phyloP scores from a whole-genome alignment of 1,284 basidiomycete species.

The Ceratobasidium sp. region DNA sequence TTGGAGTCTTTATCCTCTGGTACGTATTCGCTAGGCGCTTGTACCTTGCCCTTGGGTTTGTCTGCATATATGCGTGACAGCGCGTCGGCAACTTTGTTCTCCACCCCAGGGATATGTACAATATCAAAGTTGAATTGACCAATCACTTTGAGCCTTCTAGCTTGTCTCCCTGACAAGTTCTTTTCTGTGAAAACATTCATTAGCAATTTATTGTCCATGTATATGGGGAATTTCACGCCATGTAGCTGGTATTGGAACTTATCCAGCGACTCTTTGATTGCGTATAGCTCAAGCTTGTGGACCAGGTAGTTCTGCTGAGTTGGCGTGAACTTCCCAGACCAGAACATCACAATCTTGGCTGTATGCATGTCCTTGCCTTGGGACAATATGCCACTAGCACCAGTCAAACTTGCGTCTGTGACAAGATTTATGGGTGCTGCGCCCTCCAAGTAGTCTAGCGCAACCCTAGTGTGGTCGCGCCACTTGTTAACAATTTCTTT shows the following conservation, averaged over 20 bases:
- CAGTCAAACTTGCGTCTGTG: constrained; percentile 52
- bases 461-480: constrained; percentile 51
- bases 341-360: constrained; percentile 55
- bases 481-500: constrained; percentile 53
- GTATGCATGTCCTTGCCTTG: constrained; percentile 52
- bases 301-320: constrained; percentile 62
- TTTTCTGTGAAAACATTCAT: constrained; percentile 57
- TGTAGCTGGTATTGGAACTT: constrained; percentile 60
- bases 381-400: constrained; percentile 51
- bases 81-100: too few species aligned
- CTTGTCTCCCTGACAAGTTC: constrained; percentile 53
- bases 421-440: constrained; percentile 26
- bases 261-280: constrained; percentile 59
- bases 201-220: constrained; percentile 59
- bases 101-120: too few species aligned
- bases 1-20: too few species aligned
- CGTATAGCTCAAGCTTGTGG: constrained; percentile 61
- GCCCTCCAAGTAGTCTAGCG: constrained; percentile 53
- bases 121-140: constrained; percentile 56
- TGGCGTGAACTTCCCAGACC: constrained; percentile 59
- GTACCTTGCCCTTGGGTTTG: too few species aligned
- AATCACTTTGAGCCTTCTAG: constrained; percentile 50
- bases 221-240: constrained; percentile 56
- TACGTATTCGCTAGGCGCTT: too few species aligned
- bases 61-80: too few species aligned